phyloP scores from a whole-genome alignment of 2,329 filamentous ascomycete species.

The Chaetomiaceae sp. region DNA sequence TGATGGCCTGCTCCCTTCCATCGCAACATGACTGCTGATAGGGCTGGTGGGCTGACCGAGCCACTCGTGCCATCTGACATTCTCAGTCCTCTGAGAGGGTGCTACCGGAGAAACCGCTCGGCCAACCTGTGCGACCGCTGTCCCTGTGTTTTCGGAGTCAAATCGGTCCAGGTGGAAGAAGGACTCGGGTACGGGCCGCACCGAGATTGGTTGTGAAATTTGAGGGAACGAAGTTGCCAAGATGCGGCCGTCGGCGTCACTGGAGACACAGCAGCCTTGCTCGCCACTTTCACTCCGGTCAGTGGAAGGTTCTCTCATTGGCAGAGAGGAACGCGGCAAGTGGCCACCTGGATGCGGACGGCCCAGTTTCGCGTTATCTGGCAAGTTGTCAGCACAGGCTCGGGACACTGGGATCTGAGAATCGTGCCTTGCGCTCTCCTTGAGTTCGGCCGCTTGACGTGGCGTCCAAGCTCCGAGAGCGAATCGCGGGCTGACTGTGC shows the following conservation, averaged over 20 bases:
- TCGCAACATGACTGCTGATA: constrained; percentile 7
- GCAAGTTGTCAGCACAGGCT: neutral
- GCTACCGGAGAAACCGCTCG: constrained; percentile 14
- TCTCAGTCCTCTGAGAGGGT: constrained; percentile 24
- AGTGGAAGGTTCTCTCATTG: neutral
- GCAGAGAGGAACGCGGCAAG: neutral
- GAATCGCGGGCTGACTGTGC: neutral
- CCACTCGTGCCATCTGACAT: constrained; percentile 27
- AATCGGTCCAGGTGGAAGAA: constrained; percentile 4
- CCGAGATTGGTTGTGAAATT: constrained; percentile 22
- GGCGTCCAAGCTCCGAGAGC: neutral
- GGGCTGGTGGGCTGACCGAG: constrained; percentile 19
- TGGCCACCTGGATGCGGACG: neutral
- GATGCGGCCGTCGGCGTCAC: constrained; percentile 12
- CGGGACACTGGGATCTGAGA: neutral
- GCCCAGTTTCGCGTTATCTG: neutral
- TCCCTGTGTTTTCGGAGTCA: constrained; percentile 24
- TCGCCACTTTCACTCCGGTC: neutral
- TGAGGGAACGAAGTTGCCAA: constrained; percentile 10
- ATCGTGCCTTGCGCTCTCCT: neutral
- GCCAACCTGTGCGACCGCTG: constrained; percentile 27
- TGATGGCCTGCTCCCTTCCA: constrained; percentile 9
- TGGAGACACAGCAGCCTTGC: constrained; percentile 10
- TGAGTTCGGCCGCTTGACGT: neutral
- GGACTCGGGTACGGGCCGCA: constrained; percentile 11